Evolutionary conservation across 2,329 filamentous ascomycete species (phyloP), one percentile per base, ranked within the genome.

Genomic region (Diaporthe nobilis): DNA sequence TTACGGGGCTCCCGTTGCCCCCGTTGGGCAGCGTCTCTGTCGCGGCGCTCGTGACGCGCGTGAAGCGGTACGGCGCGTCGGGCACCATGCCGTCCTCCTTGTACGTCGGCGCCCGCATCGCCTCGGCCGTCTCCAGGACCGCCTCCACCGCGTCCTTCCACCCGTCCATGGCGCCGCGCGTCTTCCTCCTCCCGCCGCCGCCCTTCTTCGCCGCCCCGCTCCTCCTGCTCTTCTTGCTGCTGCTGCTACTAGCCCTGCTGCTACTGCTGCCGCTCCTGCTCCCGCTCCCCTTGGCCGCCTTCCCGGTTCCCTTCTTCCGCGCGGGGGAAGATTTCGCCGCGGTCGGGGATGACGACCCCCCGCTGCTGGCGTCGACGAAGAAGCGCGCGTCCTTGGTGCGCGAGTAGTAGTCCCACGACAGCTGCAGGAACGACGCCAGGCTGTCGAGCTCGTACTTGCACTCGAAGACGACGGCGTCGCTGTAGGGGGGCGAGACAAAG

Each of bases 391-490:
- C 94, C 1, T 88, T 87, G 0, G 94, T 95, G 76, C 90, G 88
- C 34, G 89, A 87, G 83, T 94, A 89, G 84, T 95, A 96, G 79
- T 95, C 90, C 76, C 93, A 93, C 1, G 90, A 90, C 4, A 96
- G 86, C 25, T 92, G 90, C 28, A 96, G 87, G 82, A 96, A 96
- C 73, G 94, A 91, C 0, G 94, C 94, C 3, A 96, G 88, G 8
- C 93, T 95, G 84, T 96, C 94, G 49, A 96, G 90, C 84, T 96
- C 94, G 82, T 95, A 96, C 82, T 96, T 96, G 87, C 94, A 96
- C 83, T 96, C 94, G 80, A 95, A 96, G 6, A 95, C 94, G 31
- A 92, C 89, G 3, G 86, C 89, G 3, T 87, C 87, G 78, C 93
- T 92, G 78, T 94, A 93, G 1, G 74, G 57, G 13, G 79, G 80